Evolutionary conservation across 1,284 basidiomycete genomes (phyloP).

Genomic region (Crucibulum parvulum): DNA sequence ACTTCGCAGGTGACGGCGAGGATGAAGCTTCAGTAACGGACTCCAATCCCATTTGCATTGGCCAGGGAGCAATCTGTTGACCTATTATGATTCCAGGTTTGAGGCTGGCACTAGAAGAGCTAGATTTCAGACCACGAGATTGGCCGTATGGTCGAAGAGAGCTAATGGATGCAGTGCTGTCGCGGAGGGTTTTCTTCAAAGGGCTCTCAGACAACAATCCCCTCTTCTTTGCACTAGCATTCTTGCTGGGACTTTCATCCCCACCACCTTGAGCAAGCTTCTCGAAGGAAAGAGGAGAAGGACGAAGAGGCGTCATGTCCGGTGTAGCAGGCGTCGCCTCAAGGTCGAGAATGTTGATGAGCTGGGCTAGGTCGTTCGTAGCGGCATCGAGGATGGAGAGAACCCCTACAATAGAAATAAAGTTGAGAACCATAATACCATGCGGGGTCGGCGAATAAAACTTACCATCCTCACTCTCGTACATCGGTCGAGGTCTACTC

Average conservation of each 20-base stretch:
- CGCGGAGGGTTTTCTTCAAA: constrained; percentile 40
- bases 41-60: constrained; percentile 53
- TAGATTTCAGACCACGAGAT: constrained; percentile 35
- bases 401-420: constrained; percentile 49
- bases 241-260: constrained; percentile 45
- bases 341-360: constrained; percentile 78
- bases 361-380: constrained; percentile 76
- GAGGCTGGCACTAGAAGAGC: constrained; percentile 17
- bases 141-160: constrained; percentile 70
- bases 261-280: constrained; percentile 13
- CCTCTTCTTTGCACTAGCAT: constrained; percentile 8
- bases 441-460: not conserved
- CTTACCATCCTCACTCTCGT: constrained; percentile 60
- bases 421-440: constrained; percentile 1
- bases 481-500: constrained; percentile 54
- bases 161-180: constrained; percentile 53
- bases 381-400: constrained; percentile 76
- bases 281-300: constrained; percentile 25
- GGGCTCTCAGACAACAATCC: constrained; percentile 29
- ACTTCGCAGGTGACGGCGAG: constrained; percentile 13
- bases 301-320: constrained; percentile 49
- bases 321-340: constrained; percentile 72
- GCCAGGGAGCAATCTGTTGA: constrained; percentile 72
- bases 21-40: constrained; percentile 45
- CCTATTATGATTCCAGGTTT: constrained; percentile 39